Percentiles rank a stretch among this genome's conserved stretches.
These are phyloP conservation scores for Amylocystis lapponica DNA, from an alignment of 768 basidiomycete genomes.

Conservation along the genomic window DNA sequence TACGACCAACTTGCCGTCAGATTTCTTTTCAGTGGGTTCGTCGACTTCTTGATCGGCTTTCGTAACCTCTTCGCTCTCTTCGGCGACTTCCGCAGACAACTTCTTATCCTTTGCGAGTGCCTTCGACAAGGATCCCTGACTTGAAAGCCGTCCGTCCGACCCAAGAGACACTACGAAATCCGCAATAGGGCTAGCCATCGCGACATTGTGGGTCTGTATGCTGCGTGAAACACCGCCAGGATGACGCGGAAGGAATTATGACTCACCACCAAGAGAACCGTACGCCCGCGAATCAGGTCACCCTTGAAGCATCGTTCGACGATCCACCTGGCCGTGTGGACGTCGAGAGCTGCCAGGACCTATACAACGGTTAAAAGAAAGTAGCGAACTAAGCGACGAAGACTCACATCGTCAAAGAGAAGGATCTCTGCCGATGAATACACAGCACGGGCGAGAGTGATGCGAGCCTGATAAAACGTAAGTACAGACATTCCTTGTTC, in stretches of 20 bases:
- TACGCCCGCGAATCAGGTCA: conserved; percentile 40
- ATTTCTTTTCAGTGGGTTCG: conserved; percentile 2
- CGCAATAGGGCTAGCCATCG: conserved; percentile 45
- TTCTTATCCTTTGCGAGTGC: conserved; percentile 35
- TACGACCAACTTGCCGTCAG: conserved; percentile 29
- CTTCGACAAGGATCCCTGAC: conserved; percentile 43
- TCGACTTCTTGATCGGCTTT: conserved; percentile 16
- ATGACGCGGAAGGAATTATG: neutral
- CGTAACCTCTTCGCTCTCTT: conserved; percentile 10
- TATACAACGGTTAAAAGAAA: too few species aligned
- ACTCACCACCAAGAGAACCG: conserved; percentile 43
- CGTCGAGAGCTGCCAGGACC: conserved; percentile 43
- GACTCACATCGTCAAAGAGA: conserved; percentile 61
- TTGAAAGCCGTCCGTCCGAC: conserved; percentile 42
- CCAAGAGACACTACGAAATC: conserved; percentile 50
- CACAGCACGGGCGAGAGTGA: conserved; percentile 55
- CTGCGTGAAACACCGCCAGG: neutral
- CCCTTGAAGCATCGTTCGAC: conserved; percentile 42
- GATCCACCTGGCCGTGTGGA: conserved; percentile 46
- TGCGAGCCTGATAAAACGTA: conserved; percentile 29
- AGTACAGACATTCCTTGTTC: neutral
- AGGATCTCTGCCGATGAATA: conserved; percentile 56
- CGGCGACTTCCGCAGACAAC: conserved; percentile 18
- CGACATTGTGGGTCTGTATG: conserved; percentile 43
- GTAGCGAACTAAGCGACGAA: neutral